Percentiles rank a stretch among this genome's conserved stretches.
Conservation (phyloP, 2,329 filamentous ascomycete genomes). For the Botryotinia narcissicola region DNA sequence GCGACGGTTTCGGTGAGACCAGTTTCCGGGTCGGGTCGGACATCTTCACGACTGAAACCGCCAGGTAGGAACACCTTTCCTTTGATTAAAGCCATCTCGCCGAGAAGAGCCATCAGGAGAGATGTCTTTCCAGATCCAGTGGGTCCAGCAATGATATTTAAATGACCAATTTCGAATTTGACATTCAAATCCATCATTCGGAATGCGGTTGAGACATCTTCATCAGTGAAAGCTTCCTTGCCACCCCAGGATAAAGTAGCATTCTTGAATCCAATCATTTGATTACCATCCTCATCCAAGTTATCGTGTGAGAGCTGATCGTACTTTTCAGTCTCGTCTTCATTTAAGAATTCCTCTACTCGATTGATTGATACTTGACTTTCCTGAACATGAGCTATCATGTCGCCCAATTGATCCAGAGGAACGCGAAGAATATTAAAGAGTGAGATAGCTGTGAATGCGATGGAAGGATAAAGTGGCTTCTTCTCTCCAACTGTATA, state of each 20-base stretch:
- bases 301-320: conserved; percentile 73
- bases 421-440: conserved; percentile 93
- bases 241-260: conserved; percentile 89
- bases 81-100: conserved; percentile 86
- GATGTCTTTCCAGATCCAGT: conserved; percentile 97
- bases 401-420: conserved; percentile 93
- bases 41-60: conserved; percentile 79
- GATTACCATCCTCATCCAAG: conserved; percentile 64
- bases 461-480: conserved; percentile 83
- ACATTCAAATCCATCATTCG: conserved; percentile 80
- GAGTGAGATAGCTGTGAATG: conserved; percentile 93
- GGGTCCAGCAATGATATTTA: conserved; percentile 90
- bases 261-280: conserved; percentile 78
- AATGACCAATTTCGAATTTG: conserved; percentile 77
- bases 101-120: conserved; percentile 89
- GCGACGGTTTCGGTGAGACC: conserved; percentile 88
- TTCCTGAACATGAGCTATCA: conserved; percentile 98
- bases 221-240: conserved; percentile 60
- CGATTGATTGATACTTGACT: conserved; percentile 95
- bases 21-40: conserved; percentile 77
- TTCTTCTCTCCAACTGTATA: conserved; percentile 91
- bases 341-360: conserved; percentile 88
- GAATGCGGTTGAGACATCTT: conserved; percentile 67
- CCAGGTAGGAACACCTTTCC: conserved; percentile 78
- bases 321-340: conserved; percentile 97